Percentiles rank a stretch among this genome's conserved stretches.
Conservation (phyloP, 2,329 filamentous ascomycete species). For the Botrytis elliptica region DNA sequence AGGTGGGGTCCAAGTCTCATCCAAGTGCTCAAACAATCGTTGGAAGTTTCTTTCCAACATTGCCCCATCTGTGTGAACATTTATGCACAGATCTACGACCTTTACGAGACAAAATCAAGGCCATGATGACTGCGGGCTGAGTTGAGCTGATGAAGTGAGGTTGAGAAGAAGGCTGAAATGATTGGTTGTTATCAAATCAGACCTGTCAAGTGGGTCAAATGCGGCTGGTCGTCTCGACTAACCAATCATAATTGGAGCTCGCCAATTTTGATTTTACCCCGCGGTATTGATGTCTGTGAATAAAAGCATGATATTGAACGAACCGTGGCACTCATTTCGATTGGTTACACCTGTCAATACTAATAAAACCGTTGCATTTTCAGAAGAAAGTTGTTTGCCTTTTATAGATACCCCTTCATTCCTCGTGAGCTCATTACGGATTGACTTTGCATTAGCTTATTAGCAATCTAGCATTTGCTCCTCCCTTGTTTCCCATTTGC, state of each 20-base stretch:
- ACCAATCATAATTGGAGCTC: slow-evolving; percentile 1
- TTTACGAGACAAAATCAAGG: not conserved
- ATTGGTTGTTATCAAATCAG: not conserved
- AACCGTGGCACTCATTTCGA: not conserved
- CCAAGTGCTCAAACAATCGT: not conserved
- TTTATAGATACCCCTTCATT: not conserved
- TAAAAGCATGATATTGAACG: not conserved
- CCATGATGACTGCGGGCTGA: not conserved
- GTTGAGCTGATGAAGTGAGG: slow-evolving; percentile 4
- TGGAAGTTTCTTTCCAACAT: not conserved
- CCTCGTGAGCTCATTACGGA: not conserved
- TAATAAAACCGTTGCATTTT: not conserved
- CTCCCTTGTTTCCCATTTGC: not conserved
- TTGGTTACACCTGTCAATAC: not conserved
- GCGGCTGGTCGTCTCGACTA: slow-evolving; percentile 7
- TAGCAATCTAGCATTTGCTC: not conserved
- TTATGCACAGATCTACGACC: not conserved
- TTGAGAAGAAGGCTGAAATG: not conserved
- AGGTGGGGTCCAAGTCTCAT: not conserved
- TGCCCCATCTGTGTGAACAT: not conserved
- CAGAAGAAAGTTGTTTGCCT: not conserved
- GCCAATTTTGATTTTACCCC: not conserved
- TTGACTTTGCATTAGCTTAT: not conserved
- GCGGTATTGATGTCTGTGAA: not conserved
- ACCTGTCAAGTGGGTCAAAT: not conserved